phyloP scores from a whole-genome alignment of 108 stramenopile genomes.

The Licmophora abbreviata region DNA sequence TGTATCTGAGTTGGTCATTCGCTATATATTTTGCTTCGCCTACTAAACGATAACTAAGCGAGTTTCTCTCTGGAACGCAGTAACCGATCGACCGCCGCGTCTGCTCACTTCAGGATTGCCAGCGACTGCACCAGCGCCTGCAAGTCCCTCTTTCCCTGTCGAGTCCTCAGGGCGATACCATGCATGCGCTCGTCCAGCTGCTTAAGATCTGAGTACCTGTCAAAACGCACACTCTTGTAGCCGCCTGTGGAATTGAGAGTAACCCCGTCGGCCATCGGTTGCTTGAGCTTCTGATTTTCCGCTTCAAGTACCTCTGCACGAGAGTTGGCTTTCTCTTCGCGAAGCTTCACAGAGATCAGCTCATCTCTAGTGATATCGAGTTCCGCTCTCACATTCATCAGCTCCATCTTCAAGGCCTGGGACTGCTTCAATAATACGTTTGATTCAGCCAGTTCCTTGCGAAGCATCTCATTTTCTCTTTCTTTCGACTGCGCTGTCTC shows the following conservation, averaged over 20 bases:
- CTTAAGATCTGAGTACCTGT: neutral
- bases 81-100: too few species aligned
- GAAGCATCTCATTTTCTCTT: constrained; percentile 4
- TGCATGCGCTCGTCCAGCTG: constrained; percentile 4
- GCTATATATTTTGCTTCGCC: too few species aligned
- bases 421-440: too few species aligned
- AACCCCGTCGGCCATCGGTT: constrained; percentile 12
- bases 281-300: constrained; percentile 28
- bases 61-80: too few species aligned
- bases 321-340: constrained; percentile 2
- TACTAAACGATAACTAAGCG: too few species aligned
- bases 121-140: neutral
- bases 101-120: constrained; percentile 6
- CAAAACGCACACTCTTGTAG: neutral
- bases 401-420: too few species aligned
- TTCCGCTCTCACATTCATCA: neutral
- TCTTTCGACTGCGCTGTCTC: neutral
- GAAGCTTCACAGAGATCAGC: constrained; percentile 13
- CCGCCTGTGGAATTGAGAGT: neutral
- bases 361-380: constrained; percentile 13
- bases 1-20: too few species aligned
- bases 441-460: neutral
- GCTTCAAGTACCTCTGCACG: constrained; percentile 9
- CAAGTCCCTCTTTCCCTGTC: constrained; percentile 1
- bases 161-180: neutral